Evolutionary conservation across 176 grass and related monocot species (phyloP), one percentile per base, ranked within the genome.

Genomic region (Zea luxurians): DNA sequence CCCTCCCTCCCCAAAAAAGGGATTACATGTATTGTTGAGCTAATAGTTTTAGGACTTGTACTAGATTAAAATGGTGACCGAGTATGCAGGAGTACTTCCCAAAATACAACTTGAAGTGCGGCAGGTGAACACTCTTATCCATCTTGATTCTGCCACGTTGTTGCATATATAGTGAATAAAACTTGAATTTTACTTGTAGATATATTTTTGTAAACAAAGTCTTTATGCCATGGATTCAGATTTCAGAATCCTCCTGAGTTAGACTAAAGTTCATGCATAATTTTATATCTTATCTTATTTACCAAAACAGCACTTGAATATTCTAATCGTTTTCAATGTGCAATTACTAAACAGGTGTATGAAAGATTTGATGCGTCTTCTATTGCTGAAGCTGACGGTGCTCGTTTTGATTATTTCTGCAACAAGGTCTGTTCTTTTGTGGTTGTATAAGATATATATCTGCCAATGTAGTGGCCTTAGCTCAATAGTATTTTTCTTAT

Each of bases 381-480:
- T 67, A 83, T 97, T 82, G 13, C 78, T 6, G 82, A 89, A 82
- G 88, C 86, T 76, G 88, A 93, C 50, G 84, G 91, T 86, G 83
- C 88, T 38, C 93, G 91, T 44, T 88, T 97, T 69, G 84, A 91
- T 68, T 89, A 91, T 83, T 97, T 97, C 68, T 97, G 86, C 79
- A 89, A 89, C 40, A 93, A 97, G 93, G 91, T 97, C 52, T 73
- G 70, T 57, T 76, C 10, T 41, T 50, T 48, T 68, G 36, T 90
- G 49, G 61, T 77, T 81, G 13, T 82, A 82, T 48, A 61, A 34
- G 34, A 57, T 20, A 44, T 44, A 71, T 89, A 37, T 64, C 27
- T 41, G 37, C 38, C 20, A 57, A 8, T 78, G 17, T 61, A 71
- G 54, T 48, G 48, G 49, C 57, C 15, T 59, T 83, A 34, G 57